These are phyloP conservation scores for Ploettnerulaceae sp. DNA, from an alignment of 2,329 filamentous ascomycete species.

Conservation along the genomic window DNA sequence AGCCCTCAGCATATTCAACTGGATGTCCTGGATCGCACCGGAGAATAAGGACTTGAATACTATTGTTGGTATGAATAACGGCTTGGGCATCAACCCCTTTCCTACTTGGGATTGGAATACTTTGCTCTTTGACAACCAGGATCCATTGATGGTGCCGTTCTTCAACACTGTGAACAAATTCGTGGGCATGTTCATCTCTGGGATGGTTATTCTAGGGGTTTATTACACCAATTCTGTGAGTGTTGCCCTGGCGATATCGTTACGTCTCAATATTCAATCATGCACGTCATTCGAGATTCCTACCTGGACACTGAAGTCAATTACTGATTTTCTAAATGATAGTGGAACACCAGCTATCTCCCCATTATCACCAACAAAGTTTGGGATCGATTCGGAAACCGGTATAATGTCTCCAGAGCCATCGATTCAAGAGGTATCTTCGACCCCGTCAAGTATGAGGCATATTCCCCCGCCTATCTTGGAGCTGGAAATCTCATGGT, in stretches of 20 bases:
- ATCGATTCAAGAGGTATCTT: conserved; percentile 43
- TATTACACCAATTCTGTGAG: conserved; percentile 61
- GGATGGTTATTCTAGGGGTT: conserved; percentile 39
- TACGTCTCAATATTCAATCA: no score
- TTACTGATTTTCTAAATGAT: no score
- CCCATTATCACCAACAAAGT: conserved; percentile 65
- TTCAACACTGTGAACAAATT: conserved; percentile 70
- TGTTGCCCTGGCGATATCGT: no score
- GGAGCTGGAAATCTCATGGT: conserved; percentile 66
- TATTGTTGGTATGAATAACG: conserved; percentile 37
- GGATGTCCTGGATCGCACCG: conserved; percentile 50
- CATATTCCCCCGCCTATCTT: conserved; percentile 64
- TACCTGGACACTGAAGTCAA: no score
- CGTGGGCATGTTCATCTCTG: conserved; percentile 42
- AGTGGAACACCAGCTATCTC: conserved; percentile 59
- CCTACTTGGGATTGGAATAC: conserved; percentile 44
- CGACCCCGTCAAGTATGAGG: conserved; percentile 50
- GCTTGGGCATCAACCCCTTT: conserved; percentile 40
- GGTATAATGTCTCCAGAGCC: conserved; percentile 61
- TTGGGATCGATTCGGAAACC: conserved; percentile 64
- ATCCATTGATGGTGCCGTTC: conserved; percentile 68
- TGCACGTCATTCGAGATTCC: no score
- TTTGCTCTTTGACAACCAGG: conserved; percentile 16
- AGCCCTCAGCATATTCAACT: conserved; percentile 45
- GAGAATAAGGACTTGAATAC: conserved; percentile 37